These are phyloP conservation scores for Posidonia australis DNA, from an alignment of 106 monocot genomes.

Conservation along the genomic window DNA sequence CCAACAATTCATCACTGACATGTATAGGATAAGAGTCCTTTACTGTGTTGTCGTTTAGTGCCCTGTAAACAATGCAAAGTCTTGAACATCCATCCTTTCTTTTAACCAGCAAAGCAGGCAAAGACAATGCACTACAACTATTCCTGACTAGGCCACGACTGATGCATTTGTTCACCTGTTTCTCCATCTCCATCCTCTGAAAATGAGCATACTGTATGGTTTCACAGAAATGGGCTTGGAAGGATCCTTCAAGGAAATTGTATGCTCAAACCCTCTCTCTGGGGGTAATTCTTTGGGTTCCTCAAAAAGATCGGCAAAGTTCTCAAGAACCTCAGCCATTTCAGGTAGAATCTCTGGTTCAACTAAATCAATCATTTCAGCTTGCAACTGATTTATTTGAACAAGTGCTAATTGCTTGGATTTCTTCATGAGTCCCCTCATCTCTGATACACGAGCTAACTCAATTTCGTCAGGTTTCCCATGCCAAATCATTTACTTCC, in stretches of 20 bases:
- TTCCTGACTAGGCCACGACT: background rate
- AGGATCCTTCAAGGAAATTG: background rate
- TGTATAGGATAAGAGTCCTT: background rate
- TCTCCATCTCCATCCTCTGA: background rate
- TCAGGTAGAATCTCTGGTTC: too few relatives aligned
- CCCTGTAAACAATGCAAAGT: background rate
- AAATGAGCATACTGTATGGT: background rate
- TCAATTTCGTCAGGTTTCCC: background rate
- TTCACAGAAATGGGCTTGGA: background rate
- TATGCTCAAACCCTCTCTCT: background rate
- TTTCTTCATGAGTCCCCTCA: background rate
- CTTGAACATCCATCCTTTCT: background rate
- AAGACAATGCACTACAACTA: background rate
- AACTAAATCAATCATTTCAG: too few relatives aligned
- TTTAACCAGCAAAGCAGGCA: background rate
- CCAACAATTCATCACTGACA: background rate
- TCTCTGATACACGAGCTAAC: background rate
- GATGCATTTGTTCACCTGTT: background rate
- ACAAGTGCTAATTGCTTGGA: background rate
- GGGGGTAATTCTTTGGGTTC: background rate
- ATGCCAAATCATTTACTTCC: background rate
- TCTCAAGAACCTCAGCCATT: too few relatives aligned
- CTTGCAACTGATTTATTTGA: too few relatives aligned
- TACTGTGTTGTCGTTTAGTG: background rate
- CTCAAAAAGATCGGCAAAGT: background rate